Percentiles rank a stretch among this genome's conserved stretches.
Conservation (phyloP, 169 alveolate species). For the Plasmodium malariae region DNA sequence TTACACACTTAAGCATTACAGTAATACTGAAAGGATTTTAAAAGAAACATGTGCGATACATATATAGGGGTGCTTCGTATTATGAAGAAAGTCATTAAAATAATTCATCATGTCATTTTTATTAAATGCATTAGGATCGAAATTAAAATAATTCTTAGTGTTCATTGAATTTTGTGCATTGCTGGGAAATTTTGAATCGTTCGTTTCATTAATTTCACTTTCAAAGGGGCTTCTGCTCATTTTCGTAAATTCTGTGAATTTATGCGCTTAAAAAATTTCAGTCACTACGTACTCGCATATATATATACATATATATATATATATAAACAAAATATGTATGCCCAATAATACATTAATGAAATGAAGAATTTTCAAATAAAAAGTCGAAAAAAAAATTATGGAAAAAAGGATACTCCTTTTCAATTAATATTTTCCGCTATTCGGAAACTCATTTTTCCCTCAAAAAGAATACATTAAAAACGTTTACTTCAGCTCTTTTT, state of each 20-base stretch:
- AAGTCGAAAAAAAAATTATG: not conserved
- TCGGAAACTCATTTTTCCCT: too few relatives aligned
- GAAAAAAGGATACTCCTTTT: not conserved
- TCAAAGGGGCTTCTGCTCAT: constrained; percentile 25
- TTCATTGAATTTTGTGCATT: constrained; percentile 6
- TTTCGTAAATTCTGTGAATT: not conserved
- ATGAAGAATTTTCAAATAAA: not conserved
- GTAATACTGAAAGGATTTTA: constrained; percentile 28
- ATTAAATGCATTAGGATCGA: not conserved
- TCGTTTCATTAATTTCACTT: not conserved
- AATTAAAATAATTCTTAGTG: constrained; percentile 15
- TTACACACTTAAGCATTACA: constrained; percentile 41
- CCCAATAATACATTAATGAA: too few relatives aligned
- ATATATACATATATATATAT: not conserved
- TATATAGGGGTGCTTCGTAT: constrained; percentile 60
- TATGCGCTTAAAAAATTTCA: not conserved
- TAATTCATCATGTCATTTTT: constrained; percentile 21
- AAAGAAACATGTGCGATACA: constrained; percentile 57
- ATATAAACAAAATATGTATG: not conserved
- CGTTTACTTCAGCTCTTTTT: too few relatives aligned
- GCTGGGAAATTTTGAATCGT: not conserved
- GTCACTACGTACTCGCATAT: not conserved
- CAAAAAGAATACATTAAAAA: too few relatives aligned
- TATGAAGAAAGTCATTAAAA: constrained; percentile 17
- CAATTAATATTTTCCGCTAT: not conserved